Conservation (phyloP, 345 rosid species). For the Iberis pinnata region DNA sequence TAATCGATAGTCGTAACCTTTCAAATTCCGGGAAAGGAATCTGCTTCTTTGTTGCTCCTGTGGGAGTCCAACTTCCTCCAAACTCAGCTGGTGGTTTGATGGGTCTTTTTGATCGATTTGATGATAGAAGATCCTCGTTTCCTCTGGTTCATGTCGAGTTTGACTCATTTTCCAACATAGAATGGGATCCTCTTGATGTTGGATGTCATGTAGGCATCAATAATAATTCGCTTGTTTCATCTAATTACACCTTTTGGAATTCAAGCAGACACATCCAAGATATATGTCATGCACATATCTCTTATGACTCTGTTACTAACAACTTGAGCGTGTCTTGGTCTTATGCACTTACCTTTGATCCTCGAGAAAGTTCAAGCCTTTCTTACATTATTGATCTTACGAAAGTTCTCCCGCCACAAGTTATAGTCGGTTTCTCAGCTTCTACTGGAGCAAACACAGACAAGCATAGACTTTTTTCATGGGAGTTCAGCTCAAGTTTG, state of each 20-base stretch:
- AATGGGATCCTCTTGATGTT: slow-evolving; percentile 25
- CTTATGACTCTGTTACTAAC: slow-evolving; percentile 28
- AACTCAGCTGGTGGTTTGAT: slow-evolving; percentile 32
- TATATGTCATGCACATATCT: slow-evolving; percentile 21
- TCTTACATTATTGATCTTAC: slow-evolving; percentile 33
- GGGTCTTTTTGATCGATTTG: slow-evolving; percentile 22
- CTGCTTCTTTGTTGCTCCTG: slow-evolving; percentile 28
- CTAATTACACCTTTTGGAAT: slow-evolving; percentile 29
- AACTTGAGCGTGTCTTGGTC: slow-evolving; percentile 37
- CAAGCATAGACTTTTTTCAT: slow-evolving; percentile 27
- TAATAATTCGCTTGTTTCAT: slow-evolving; percentile 17
- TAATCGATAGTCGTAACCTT: neutral
- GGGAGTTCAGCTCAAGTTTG: slow-evolving; percentile 37
- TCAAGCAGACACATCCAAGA: slow-evolving; percentile 18
- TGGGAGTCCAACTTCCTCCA: slow-evolving; percentile 21
- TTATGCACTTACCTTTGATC: slow-evolving; percentile 16
- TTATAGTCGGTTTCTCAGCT: slow-evolving; percentile 40
- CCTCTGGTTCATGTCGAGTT: slow-evolving; percentile 31
- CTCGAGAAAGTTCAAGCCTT: slow-evolving; percentile 27
- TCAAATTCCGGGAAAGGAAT: slow-evolving; percentile 14
- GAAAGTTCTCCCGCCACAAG: slow-evolving; percentile 30
- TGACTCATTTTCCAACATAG: slow-evolving; percentile 12
- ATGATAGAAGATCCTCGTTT: neutral
- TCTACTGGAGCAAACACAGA: slow-evolving; percentile 17
- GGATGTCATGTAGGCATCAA: slow-evolving; percentile 32